A percentile compares a stretch with the other conserved stretches of the same genome.
Evolutionary conservation across 2,329 filamentous ascomycete genomes (phyloP).

Genomic region (Ascosphaera aggregata): DNA sequence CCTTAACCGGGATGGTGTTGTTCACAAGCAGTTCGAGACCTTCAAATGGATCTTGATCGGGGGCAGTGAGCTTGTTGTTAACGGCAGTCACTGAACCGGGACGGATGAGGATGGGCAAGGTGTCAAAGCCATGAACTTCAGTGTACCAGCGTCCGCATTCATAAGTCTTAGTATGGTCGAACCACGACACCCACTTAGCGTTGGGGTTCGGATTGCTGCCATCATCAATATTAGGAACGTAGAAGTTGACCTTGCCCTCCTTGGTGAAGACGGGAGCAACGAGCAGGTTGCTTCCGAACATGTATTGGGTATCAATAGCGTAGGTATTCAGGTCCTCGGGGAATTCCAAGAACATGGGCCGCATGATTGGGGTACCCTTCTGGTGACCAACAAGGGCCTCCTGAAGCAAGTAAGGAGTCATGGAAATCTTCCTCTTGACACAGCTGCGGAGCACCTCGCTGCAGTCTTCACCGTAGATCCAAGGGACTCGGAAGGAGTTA

Average conservation of each 20-base stretch:
- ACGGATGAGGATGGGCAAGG: conserved; percentile 33
- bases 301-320: conserved; percentile 46
- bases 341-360: conserved; percentile 46
- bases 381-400: conserved; percentile 27
- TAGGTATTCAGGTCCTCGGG: conserved; percentile 45
- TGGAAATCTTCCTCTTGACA: conserved; percentile 28
- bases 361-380: conserved; percentile 36
- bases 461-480: conserved; percentile 45
- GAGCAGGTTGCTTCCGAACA: conserved; percentile 42
- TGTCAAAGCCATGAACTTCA: conserved; percentile 35
- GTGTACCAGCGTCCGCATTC: conserved; percentile 29
- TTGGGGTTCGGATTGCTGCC: conserved; percentile 17
- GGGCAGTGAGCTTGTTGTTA: conserved; percentile 10
- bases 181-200: conserved; percentile 25
- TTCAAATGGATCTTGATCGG: conserved; percentile 10
- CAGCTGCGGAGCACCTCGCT: conserved; percentile 30
- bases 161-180: conserved; percentile 21
- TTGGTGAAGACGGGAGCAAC: conserved; percentile 42
- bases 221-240: conserved; percentile 29
- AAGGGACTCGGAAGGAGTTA: conserved; percentile 49
- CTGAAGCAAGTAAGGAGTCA: conserved; percentile 35
- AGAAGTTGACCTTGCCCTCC: conserved; percentile 40
- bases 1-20: conserved; percentile 5
- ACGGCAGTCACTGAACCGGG: conserved; percentile 24
- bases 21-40: conserved; percentile 13